phyloP scores from a whole-genome alignment of 2,329 filamentous ascomycete genomes.

The Calonectria hawksworthii region DNA sequence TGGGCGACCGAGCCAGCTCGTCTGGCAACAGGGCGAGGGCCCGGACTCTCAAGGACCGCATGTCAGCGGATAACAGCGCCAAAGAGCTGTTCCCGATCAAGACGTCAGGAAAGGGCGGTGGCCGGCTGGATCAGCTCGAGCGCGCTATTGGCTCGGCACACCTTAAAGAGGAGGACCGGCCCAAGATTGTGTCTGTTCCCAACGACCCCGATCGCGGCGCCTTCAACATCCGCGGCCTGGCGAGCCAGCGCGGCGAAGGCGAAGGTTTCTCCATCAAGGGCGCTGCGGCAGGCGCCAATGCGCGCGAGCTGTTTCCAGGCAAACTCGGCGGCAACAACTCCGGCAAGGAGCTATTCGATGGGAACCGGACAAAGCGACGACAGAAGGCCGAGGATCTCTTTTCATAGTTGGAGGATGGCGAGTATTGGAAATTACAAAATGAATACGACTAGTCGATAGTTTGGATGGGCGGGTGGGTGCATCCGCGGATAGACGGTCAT shows the following conservation, averaged over 20 bases:
- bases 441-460: constrained; percentile 12
- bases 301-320: constrained; percentile 78
- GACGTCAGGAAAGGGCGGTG: constrained; percentile 38
- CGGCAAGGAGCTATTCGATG: constrained; percentile 78
- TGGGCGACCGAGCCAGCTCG: constrained; percentile 50
- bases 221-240: constrained; percentile 73
- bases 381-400: constrained; percentile 82
- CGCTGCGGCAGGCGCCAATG: constrained; percentile 59
- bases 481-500: constrained; percentile 39
- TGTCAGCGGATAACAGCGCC: constrained; percentile 47
- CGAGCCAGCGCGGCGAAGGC: constrained; percentile 59
- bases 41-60: constrained; percentile 51
- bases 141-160: constrained; percentile 55
- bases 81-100: constrained; percentile 59
- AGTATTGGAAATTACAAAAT: background rate
- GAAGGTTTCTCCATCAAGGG: constrained; percentile 78
- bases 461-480: constrained; percentile 28
- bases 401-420: constrained; percentile 55
- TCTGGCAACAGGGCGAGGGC: constrained; percentile 52
- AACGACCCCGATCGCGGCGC: constrained; percentile 56
- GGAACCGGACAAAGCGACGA: constrained; percentile 65
- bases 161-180: constrained; percentile 54
- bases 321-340: constrained; percentile 70
- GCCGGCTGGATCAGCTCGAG: constrained; percentile 56
- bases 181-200: constrained; percentile 72